phyloP scores from a whole-genome alignment of 2,329 filamentous ascomycete species.

The Alternaria conjuncta region DNA sequence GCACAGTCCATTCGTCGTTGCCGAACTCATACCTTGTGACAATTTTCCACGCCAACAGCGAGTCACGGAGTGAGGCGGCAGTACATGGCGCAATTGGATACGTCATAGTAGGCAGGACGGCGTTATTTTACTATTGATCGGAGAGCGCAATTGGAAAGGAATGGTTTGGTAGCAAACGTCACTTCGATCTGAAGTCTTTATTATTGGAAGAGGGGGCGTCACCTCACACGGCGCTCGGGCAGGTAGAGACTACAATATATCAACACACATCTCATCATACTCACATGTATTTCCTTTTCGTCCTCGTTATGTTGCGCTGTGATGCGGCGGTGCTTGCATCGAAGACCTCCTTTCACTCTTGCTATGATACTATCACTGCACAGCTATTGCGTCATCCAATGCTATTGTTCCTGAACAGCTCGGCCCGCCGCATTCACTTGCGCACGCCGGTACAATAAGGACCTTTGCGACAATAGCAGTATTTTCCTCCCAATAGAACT shows the following conservation, averaged over 20 bases:
- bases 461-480: background rate
- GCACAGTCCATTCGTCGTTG: fast-evolving
- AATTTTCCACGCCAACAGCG: background rate
- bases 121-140: background rate
- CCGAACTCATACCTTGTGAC: background rate
- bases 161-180: background rate
- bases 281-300: background rate
- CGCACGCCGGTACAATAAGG: fast-evolving
- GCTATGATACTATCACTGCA: background rate
- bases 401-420: background rate
- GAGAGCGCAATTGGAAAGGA: background rate
- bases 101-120: background rate
- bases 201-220: background rate
- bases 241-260: background rate
- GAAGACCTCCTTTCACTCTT: background rate
- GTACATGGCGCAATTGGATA: background rate
- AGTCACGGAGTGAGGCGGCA: background rate
- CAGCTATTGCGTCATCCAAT: background rate
- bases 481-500: background rate
- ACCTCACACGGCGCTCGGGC: background rate
- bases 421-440: background rate
- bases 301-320: background rate
- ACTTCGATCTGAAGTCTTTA: background rate
- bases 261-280: background rate
- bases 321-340: background rate